Base-by-base conservation (phyloP, 2,329 filamentous ascomycete species). In the Juglanconis sp. region DNA sequence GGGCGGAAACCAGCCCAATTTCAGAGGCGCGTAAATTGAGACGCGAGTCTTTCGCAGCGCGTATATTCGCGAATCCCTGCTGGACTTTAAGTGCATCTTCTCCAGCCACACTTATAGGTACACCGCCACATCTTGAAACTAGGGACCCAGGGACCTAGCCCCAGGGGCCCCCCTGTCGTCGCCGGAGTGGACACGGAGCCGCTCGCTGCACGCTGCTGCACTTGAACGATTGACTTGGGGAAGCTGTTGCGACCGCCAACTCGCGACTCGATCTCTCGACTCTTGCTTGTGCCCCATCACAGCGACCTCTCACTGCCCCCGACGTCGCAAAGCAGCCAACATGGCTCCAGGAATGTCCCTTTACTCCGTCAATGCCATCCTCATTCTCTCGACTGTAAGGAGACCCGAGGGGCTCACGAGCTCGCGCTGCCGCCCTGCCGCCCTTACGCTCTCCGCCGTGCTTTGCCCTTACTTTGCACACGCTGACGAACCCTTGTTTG, bases 301-400 rank as follows among this genome's bases (percentile, higher is more conserved):
- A 24, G 3, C 31, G 17, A 44, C 24, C 34, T 13, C 5, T 32
- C 40, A 10, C 57, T 56, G 55, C 36, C 49, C 30, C 46, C 40
- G 35, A 50, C 51, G 40, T 53, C 58, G 42, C 51, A 61, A 58
- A 55, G 35, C 61, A 61, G 51, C 63, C 68, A 70, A 66, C n/a
- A 92, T 92, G 89, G 84, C 88, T 67, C 87, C 88, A 65, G 85
- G 86, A 77, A 87, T 92, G 79, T 89, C 88, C 65, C 83, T 92
- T 49, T 89, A 89, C 79, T 86, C 87, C 70, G 83, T 92, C 71
- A 89, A 90, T 74, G 90, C 90, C 71, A 83, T 93, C 60, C 60
- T 69, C 68, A 68, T 59, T 61, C 73, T 82, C 8, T 63, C 61
- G 13, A 53, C 51, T 55, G 64, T 63, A 59, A 61, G 62, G 38